Evolutionary conservation across 2,329 filamentous ascomycete species (phyloP), one percentile per base, ranked within the genome.

Genomic region (Moelleriella libera): DNA sequence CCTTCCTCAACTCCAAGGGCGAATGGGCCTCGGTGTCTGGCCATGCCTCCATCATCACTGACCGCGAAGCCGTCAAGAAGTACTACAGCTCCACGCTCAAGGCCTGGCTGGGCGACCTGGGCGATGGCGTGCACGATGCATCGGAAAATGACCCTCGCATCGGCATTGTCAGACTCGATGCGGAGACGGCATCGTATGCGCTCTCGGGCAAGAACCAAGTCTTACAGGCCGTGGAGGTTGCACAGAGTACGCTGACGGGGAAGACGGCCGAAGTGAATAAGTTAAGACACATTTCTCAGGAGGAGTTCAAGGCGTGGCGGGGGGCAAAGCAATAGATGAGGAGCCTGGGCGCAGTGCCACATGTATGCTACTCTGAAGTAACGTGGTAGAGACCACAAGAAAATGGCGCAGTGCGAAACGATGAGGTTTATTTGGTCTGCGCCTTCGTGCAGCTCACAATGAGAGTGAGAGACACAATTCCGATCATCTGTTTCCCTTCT

Each of bases 21-120:
- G 82, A 90, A 63, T 95, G 88, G 88, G 88, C 88, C 1, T 92
- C 85, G 2, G 70, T 94, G 51, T 84, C 84, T n/a, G 88, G 88
- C 45, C 73, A 70, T 1, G 82, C 85, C 1, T 69, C 67, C 30
- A 72, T 94, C 55, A 69, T 84, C 56, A 84, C 82, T 11, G 83
- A 90, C 59, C 78, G 81, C 28, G 69, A 68, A 2, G 65, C 78
- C 28, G 75, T 94, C 48, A 72, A 78, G 61, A 84, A 89, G 65
- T 78, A 88, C 66, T 94, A 94, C 66, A 82, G 72, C 28, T 75
- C 80, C 0, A 61, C 71, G 0, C 70, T 94, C 51, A 89, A 88
- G 70, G 83, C 85, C 0, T 94, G 88, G 88, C 59, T 95, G 12
- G 88, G 88, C 5, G 88, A 94, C 53, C 73, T 94, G 14, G 84